Evolutionary conservation across 345 rosid species (phyloP).

Genomic region (Zanthoxylum bungeanum): DNA sequence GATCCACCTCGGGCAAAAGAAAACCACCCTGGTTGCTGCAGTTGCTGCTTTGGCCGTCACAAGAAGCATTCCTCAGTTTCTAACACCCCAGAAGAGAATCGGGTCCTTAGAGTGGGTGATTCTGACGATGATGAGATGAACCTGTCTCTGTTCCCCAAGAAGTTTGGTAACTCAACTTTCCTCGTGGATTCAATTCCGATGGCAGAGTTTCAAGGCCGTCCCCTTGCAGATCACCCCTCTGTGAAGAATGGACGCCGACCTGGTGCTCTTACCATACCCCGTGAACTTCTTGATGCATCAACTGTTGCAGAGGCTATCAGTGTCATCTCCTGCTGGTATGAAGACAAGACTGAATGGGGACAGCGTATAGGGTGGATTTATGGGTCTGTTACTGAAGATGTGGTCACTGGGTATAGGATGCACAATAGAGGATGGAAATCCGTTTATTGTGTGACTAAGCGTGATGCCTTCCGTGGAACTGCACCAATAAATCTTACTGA

Average conservation of each 20-base stretch:
- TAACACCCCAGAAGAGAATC: constrained; percentile 62
- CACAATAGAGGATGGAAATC: constrained; percentile 99
- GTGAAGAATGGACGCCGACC: constrained; percentile 92
- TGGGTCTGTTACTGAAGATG: constrained; percentile 99
- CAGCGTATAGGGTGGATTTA: constrained; percentile 95
- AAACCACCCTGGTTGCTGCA: constrained; percentile 56
- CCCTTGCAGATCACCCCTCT: constrained; percentile 96
- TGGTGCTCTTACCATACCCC: constrained; percentile 87
- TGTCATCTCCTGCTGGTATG: constrained; percentile 98
- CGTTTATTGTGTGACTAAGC: constrained; percentile 93
- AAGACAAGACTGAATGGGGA: constrained; percentile 99
- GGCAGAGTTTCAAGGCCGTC: constrained; percentile 96
- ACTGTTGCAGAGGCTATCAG: constrained; percentile 97
- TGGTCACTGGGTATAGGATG: constrained; percentile 97
- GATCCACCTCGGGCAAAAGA: constrained; percentile 87
- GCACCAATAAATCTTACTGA: constrained; percentile 97
- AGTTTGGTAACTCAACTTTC: constrained; percentile 78
- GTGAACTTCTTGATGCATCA: constrained; percentile 91
- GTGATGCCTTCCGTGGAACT: constrained; percentile 94
- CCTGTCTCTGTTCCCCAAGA: constrained; percentile 69
- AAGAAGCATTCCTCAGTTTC: constrained; percentile 49
- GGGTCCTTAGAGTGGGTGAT: constrained; percentile 85
- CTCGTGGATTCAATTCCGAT: constrained; percentile 88
- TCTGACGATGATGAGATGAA: constrained; percentile 85
- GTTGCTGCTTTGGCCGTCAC: constrained; percentile 63